Base-by-base conservation (phyloP, 1,284 basidiomycete species). In the Trichosporon sp. region DNA sequence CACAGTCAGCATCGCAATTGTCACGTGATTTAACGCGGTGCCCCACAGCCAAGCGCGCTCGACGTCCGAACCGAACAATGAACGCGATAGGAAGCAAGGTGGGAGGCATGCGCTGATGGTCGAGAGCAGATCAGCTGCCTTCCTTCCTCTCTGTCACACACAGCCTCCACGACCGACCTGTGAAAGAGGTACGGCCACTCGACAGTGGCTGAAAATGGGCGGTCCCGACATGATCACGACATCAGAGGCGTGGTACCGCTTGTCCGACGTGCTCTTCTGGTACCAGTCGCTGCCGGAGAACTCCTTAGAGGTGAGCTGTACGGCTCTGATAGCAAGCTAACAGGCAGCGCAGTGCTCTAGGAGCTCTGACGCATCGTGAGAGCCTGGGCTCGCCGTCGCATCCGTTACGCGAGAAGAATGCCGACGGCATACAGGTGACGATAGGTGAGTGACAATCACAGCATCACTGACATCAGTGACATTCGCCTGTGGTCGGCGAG, bases 301-400 rank as follows among this genome's bases (percentile, higher is more conserved):
- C 14, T 54, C 49, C 16, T 13, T 54, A 56, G 71, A 74, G 59
- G 78, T 77, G 56, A 64, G 76, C 71, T 6, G 25, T 3, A 1
- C 0, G 13, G 4, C 13, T 11, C 4, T n/a, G 27, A 16, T 13
- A 25, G 7, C 11, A 10, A 23, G 25, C 61, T 52, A 25, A 56
- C 27, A 6, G 10, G 8, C 64, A 80, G 76, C 67, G 67, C 23
- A 83, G 82, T 58, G 85, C 87, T 0, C 75, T 94, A 70, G 90
- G 87, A 72, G 87, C 88, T 1, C 78, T 89, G 25, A 74, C 92
- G 40, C 84, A 87, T 16, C 84, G 86, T 64, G 85, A 87, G 56
- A 82, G 87, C 0, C 76, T 94, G 19, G 84, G 86, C 3, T 83
- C 88, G 70, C 83, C 86, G 0, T 85, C 88, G 46, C 87, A 93